Base-by-base conservation (phyloP, 2,329 filamentous ascomycete genomes). In the Pseudogymnoascus sp. region DNA sequence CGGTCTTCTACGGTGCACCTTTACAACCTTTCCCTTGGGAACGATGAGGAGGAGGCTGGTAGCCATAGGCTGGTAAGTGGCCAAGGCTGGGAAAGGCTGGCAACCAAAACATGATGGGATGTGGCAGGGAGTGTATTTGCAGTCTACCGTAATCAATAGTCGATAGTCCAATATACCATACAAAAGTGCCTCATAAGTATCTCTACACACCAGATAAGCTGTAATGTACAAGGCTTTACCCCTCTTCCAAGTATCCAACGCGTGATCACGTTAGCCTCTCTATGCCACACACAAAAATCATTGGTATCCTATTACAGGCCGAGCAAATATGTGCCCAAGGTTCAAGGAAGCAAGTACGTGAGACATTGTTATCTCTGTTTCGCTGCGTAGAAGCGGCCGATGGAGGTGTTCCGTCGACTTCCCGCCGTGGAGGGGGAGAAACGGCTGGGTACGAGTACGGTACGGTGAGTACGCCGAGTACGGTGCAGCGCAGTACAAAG, bases 211-310 rank as follows among this genome's bases (percentile, higher is more conserved):
- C 1, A 36, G 34, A 34, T 34, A 1, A 34, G 29, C 51, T 57
- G 4, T 34, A 14, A 57, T 57, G 4, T 57, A 57, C 51, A 57
- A 34, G 10, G 5, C n/a, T 5, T 57, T 57, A 57, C 51, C 51
- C 51, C 51, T 57, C 51, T 57, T 57, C 51, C 8, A 57, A 34
- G 51, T 57, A 57, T 31, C n/a, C 29, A 36, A 57, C 51, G 51
- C 51, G 51, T 57, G 51, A 57, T 57, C 51, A 57, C 51, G 51
- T 57, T 34, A 57, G 51, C 29, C 51, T 16, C 5, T 34, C 5
- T 57, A 34, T 57, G n/a, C 51, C 51, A 57, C 51, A 57, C 51
- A 29, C 26, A 23, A 23, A 18, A 26, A 16, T 7, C 10, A 57
- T 14, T 18, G 51, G 45, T 34, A 57, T 57, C 51, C 51, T 57